Evolutionary conservation across 1,284 basidiomycete genomes (phyloP).

Genomic region (Volvariella surrecta): DNA sequence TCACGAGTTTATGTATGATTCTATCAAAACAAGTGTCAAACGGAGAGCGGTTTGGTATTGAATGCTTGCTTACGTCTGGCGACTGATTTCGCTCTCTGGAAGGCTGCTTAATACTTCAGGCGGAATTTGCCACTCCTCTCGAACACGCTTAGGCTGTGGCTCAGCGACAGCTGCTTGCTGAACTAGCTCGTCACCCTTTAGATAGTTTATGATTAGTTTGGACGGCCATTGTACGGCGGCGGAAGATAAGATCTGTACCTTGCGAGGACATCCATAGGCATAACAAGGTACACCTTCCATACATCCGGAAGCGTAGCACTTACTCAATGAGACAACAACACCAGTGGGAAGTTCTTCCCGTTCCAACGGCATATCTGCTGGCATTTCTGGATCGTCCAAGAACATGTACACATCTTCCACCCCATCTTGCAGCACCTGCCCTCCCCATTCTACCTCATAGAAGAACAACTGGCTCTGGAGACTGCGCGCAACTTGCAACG

Average conservation of each 20-base stretch:
- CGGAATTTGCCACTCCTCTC: slow-evolving; percentile 75
- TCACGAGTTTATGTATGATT: slow-evolving; percentile 84
- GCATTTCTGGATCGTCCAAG: slow-evolving; percentile 75
- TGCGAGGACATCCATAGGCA: slow-evolving; percentile 65
- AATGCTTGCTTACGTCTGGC: slow-evolving; percentile 57
- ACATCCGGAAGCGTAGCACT: slow-evolving; percentile 82
- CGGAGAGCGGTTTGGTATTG: slow-evolving; percentile 1
- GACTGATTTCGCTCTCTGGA: slow-evolving; percentile 67
- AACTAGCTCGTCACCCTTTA: slow-evolving; percentile 20
- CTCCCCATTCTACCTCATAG: slow-evolving; percentile 95
- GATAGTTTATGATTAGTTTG: slow-evolving; percentile 1
- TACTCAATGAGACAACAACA: slow-evolving; percentile 73
- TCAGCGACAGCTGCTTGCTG: slow-evolving; percentile 16
- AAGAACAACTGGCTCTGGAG: slow-evolving; percentile 92
- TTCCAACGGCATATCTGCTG: slow-evolving; percentile 46
- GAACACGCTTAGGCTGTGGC: slow-evolving; percentile 17
- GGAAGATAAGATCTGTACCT: slow-evolving; percentile 38
- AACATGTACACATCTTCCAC: slow-evolving; percentile 97
- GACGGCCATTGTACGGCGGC: not conserved
- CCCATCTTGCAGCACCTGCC: slow-evolving; percentile 76
- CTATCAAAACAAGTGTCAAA: slow-evolving; percentile 22
- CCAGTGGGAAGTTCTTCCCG: slow-evolving; percentile 80
- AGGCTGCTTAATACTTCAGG: slow-evolving; percentile 55
- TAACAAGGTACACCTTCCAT: slow-evolving; percentile 69
- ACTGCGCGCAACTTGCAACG: slow-evolving; percentile 81